These are phyloP conservation scores for Claviceps sorghi DNA, from an alignment of 2,329 filamentous ascomycete species.

Conservation along the genomic window DNA sequence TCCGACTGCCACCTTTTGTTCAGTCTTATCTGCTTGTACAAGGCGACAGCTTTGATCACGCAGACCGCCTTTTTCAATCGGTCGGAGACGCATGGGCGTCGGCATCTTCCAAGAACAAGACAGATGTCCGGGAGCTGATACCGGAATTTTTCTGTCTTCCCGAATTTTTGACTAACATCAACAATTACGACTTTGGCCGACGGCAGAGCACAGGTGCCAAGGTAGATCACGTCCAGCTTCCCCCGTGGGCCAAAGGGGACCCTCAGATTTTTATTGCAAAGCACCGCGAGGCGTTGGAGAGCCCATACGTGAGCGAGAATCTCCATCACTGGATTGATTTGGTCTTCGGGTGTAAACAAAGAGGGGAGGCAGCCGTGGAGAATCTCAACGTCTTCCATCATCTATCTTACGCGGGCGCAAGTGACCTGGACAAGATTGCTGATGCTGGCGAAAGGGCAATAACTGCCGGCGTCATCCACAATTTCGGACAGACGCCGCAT, in stretches of 20 bases:
- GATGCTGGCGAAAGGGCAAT: slow-evolving; percentile 77
- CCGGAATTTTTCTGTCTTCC: slow-evolving; percentile 96
- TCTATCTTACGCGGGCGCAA: slow-evolving; percentile 85
- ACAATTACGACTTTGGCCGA: slow-evolving; percentile 83
- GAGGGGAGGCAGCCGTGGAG: slow-evolving; percentile 81
- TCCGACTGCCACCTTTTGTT: slow-evolving; percentile 88
- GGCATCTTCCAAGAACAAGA: slow-evolving; percentile 77
- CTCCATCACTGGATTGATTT: slow-evolving; percentile 93
- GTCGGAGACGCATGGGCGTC: slow-evolving; percentile 85
- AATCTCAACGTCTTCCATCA: slow-evolving; percentile 93
- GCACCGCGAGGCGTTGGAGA: slow-evolving; percentile 89
- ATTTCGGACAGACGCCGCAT: slow-evolving; percentile 93
- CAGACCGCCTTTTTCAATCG: slow-evolving; percentile 88
- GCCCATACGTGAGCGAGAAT: slow-evolving; percentile 77
- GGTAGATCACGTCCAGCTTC: slow-evolving; percentile 79
- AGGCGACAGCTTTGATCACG: slow-evolving; percentile 91
- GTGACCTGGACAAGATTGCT: slow-evolving; percentile 78
- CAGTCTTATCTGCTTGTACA: slow-evolving; percentile 90
- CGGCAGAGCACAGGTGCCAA: slow-evolving; percentile 65
- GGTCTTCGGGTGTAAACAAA: slow-evolving; percentile 86
- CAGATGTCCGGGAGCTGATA: slow-evolving; percentile 85
- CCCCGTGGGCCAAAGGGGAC: slow-evolving; percentile 92
- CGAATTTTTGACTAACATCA: slow-evolving; percentile 87
- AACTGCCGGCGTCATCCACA: slow-evolving; percentile 92
- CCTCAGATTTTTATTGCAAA: slow-evolving; percentile 91